These are phyloP conservation scores for Cyclotella distinguenda DNA, from an alignment of 108 stramenopile genomes.

Conservation along the genomic window DNA sequence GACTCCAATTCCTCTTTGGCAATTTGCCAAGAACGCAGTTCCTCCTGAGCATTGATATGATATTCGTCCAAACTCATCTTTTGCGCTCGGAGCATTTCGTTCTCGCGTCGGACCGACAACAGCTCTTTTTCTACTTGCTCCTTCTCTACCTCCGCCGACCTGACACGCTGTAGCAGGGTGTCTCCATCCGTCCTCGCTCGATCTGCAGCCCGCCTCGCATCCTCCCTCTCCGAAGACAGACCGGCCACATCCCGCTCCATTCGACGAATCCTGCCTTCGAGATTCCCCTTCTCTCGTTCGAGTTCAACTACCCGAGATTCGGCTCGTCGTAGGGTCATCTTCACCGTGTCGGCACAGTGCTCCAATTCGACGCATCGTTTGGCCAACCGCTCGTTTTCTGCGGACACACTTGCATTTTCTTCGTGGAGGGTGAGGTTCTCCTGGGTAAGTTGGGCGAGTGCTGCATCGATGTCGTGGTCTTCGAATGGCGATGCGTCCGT, in stretches of 20 bases:
- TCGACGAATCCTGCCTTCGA: conserved; percentile 4
- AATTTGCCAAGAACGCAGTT: conserved; percentile 15
- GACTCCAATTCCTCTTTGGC: conserved; percentile 19
- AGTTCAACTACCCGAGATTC: conserved; percentile 9
- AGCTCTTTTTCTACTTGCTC: background rate
- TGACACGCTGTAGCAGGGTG: background rate
- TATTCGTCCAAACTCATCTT: conserved; percentile 22
- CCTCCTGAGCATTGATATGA: conserved; percentile 21
- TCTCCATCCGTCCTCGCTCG: conserved; percentile 7
- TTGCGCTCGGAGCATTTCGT: conserved; percentile 20
- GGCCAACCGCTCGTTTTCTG: conserved; percentile 30
- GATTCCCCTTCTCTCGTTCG: conserved; percentile 8
- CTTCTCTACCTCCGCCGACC: background rate
- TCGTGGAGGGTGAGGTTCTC: conserved; percentile 20
- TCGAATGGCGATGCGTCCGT: background rate
- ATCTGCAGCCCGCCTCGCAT: background rate
- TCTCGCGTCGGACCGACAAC: conserved; percentile 3
- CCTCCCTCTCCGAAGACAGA: background rate
- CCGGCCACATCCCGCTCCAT: conserved; percentile 4
- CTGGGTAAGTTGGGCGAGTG: conserved; percentile 8
- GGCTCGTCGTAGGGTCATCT: conserved; percentile 8
- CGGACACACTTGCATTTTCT: conserved; percentile 21
- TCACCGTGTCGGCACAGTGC: conserved; percentile 4
- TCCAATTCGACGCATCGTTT: conserved; percentile 31
- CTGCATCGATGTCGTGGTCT: background rate